A percentile compares a stretch with the other conserved stretches of the same genome.
Conservation (phyloP, 2,329 filamentous ascomycete species). For the Pseudogymnoascus sp. region DNA sequence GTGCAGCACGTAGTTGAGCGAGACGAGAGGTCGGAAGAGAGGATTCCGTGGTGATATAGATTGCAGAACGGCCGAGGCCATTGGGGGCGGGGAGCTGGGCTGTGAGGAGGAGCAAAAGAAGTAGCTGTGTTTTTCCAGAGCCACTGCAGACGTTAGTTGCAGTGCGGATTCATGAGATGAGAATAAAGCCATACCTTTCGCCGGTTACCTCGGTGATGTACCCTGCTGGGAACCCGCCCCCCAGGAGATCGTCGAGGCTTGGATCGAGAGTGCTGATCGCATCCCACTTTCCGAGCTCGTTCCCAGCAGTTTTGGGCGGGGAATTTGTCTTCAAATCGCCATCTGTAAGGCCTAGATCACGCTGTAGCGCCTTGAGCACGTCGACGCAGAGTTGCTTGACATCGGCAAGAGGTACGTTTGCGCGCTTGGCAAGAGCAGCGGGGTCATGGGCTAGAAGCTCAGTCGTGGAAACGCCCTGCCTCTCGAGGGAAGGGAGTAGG, state of each 20-base stretch:
- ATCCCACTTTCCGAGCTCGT: slow-evolving; percentile 38
- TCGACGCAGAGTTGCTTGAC: slow-evolving; percentile 64
- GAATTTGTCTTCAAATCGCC: slow-evolving; percentile 8
- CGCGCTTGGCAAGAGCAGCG: slow-evolving; percentile 76
- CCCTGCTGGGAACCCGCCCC: slow-evolving; percentile 72
- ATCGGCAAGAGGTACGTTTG: slow-evolving; percentile 71
- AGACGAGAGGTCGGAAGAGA: slow-evolving; percentile 75
- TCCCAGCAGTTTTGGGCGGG: slow-evolving; percentile 27
- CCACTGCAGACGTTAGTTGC: slow-evolving; percentile 44
- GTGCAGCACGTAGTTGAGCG: slow-evolving; percentile 62
- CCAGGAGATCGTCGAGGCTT: slow-evolving; percentile 60
- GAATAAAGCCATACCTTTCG: slow-evolving; percentile 54
- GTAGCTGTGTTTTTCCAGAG: slow-evolving; percentile 89
- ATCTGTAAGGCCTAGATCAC: slow-evolving; percentile 34
- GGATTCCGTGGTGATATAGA: slow-evolving; percentile 93
- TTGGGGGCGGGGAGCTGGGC: slow-evolving; percentile 70
- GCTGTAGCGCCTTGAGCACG: slow-evolving; percentile 58
- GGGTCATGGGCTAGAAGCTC: slow-evolving; percentile 82
- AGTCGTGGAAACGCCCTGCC: slow-evolving; percentile 64
- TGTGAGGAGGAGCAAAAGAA: slow-evolving; percentile 75
- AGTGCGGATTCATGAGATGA: slow-evolving; percentile 9
- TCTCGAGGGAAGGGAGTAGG: slow-evolving; percentile 73
- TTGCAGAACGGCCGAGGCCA: slow-evolving; percentile 62
- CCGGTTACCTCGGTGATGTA: slow-evolving; percentile 84
- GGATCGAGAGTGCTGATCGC: slow-evolving; percentile 75